phyloP scores from a whole-genome alignment of 2,329 filamentous ascomycete genomes.

The Xylariaceae sp. region DNA sequence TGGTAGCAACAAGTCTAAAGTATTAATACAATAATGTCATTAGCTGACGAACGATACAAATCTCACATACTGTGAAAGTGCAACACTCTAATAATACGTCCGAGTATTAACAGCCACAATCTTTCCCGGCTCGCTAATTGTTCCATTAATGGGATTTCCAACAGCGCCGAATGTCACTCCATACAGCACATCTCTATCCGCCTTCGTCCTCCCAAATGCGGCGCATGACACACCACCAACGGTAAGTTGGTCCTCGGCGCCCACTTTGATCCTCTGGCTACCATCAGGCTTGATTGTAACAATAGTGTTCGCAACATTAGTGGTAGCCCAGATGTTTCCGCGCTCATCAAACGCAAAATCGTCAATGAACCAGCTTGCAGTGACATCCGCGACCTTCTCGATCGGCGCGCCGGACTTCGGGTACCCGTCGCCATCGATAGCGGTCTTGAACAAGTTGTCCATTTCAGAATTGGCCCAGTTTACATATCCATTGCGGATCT shows the following conservation, averaged over 20 bases:
- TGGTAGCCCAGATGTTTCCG: slow-evolving; percentile 15
- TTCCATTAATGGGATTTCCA: slow-evolving; percentile 17
- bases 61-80: no score
- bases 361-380: slow-evolving; percentile 5
- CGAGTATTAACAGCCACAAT: slow-evolving; percentile 18
- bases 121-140: slow-evolving; percentile 15
- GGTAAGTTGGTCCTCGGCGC: slow-evolving; percentile 4
- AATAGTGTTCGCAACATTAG: slow-evolving; percentile 12
- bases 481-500: slow-evolving; percentile 18
- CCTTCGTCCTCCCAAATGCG: slow-evolving; percentile 9
- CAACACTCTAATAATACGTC: slow-evolving; percentile 1
- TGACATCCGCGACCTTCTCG: slow-evolving; percentile 9
- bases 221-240: slow-evolving; percentile 9
- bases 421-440: slow-evolving; percentile 11
- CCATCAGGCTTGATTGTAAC: slow-evolving; percentile 6
- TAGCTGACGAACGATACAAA: no score
- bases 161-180: slow-evolving; percentile 13
- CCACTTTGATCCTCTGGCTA: background rate
- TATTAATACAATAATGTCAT: no score
- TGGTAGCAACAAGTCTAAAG: no score
- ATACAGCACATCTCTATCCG: slow-evolving; percentile 14
- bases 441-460: slow-evolving; percentile 11
- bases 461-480: slow-evolving; percentile 24
- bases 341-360: slow-evolving; percentile 14
- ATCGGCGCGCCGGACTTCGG: slow-evolving; percentile 1